Evolutionary conservation across 192 early-diverging fungal species (phyloP), one percentile per base, ranked within the genome.

Genomic region (Entomortierella lignicola): DNA sequence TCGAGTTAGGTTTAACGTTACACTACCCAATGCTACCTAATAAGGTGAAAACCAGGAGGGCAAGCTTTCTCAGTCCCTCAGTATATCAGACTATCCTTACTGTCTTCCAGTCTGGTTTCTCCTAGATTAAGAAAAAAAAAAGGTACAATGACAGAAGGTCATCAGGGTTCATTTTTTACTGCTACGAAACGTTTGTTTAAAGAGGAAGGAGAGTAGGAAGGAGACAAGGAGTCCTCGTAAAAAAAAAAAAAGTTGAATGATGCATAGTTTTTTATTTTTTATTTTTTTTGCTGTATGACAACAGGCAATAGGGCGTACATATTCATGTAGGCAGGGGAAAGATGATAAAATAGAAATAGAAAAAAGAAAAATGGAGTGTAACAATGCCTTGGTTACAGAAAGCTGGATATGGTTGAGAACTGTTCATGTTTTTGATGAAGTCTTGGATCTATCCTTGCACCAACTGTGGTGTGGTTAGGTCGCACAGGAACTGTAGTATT

Each of bases 121-220:
- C 23, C 61, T 42, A 37, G 32, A 32, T 53, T n/a, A n/a, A n/a
- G n/a, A n/a, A n/a, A 37, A 30, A 15, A 39, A 63, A 63, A 63
- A 17, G 61, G 47, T 31, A 34, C 48, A 63, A 63, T 26, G 61
- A 31, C 61, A 4, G n/a, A 53, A 63, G 43, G 60, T 21, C 58
- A n/a, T 6, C 23, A 23, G 20, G 27, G 20, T 30, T 34, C 34
- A 26, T n/a, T 57, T 17, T 8, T 26, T n/a, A 37, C 15, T 47
- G 20, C 44, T 47, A 20, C 15, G 44, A 47, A 47, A 15, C 20
- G 7, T 47, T 20, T 5, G 5, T 15, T 26, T 25, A 54, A 44
- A 41, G 7, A 23, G 21, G 39, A 43, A 8, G 13, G 4, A 57
- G 55, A 32, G n/a, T 20, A 57, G 15, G 17, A 12, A 47, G 15